Evolutionary conservation across 176 grass and related monocot genomes (phyloP), one percentile per base, ranked within the genome.

Genomic region (Oryza nivara): DNA sequence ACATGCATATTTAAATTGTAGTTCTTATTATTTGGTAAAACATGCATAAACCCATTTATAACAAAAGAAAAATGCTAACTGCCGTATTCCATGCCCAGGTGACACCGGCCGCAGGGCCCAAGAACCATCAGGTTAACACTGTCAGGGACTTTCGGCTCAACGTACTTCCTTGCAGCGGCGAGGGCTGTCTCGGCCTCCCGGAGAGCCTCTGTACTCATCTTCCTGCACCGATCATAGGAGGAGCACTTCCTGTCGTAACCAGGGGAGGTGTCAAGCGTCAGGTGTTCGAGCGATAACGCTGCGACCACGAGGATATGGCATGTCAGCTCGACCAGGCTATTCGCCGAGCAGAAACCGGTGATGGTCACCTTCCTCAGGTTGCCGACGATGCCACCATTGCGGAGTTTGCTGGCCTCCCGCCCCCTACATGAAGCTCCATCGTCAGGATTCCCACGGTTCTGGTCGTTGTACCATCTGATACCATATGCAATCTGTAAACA

Each of bases 231-330:
- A 9, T 72, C 40, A 13, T 7, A 16, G 69, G 69, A n/a, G 69
- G 38, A n/a, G 38, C 69, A 2, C 38, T 72, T 72, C 38, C 9
- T 72, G 69, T 72, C 69, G 69, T 72, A 72, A 40, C 69, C 69
- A 19, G 69, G 69, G 13, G 69, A 44, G 69, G 36, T 41, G 38
- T 72, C 69, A 7, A 72, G 69, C 38, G 40, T 44, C 9, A 72
- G 38, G 19, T 16, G 2, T 19, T 45, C 38, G 69, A 72, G 69
- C 7, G 38, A 72, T 20, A 40, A 7, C 2, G 69, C 7, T 1
- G 38, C 40, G 3, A 9, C 7, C 41, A 43, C 19, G 19, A 72
- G 38, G 38, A 72, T 45, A 40, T 23, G 69, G 69, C 69, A 45
- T 12, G 40, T 45, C 38, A 72, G 69, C 8, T 72, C 8, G 19